Conservation (phyloP, 306 rosid species). For the Senna tora region DNA sequence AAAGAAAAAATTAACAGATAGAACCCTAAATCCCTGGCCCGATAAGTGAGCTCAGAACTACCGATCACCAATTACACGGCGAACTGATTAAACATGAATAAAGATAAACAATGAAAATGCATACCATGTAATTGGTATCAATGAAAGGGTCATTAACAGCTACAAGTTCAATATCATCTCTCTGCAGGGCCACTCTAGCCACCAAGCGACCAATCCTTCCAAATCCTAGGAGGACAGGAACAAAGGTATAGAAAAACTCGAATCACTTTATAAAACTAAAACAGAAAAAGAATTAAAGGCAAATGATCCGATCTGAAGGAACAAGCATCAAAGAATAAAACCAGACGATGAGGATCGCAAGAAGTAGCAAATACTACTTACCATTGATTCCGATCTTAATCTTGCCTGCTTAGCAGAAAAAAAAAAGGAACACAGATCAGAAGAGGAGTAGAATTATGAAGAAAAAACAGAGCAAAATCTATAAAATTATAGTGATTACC, state of each 20-base stretch:
- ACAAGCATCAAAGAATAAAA: not conserved
- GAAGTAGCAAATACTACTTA: constrained; percentile 18
- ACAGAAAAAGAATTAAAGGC: not conserved
- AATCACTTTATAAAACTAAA: constrained; percentile 34
- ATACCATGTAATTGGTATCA: constrained; percentile 69
- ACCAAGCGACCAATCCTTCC: constrained; percentile 91
- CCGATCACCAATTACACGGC: not conserved
- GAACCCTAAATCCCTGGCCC: not conserved
- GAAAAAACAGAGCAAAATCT: not conserved
- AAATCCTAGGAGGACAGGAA: constrained; percentile 56
- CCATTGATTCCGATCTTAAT: constrained; percentile 89
- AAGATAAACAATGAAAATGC: not conserved
- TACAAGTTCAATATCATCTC: constrained; percentile 72
- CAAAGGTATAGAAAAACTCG: not conserved
- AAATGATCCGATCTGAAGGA: not conserved
- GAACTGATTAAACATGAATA: too few species aligned
- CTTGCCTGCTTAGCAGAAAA: constrained; percentile 53
- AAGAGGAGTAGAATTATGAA: not conserved
- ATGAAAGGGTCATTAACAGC: constrained; percentile 83
- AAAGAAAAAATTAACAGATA: not conserved
- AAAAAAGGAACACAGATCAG: not conserved
- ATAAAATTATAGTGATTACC: constrained; percentile 17
- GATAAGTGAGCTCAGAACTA: not conserved
- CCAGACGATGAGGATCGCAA: not conserved
- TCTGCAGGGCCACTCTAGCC: constrained; percentile 72